Evolutionary conservation across 2,329 filamentous ascomycete species (phyloP).

Genomic region (Calonectria pauciramosa): DNA sequence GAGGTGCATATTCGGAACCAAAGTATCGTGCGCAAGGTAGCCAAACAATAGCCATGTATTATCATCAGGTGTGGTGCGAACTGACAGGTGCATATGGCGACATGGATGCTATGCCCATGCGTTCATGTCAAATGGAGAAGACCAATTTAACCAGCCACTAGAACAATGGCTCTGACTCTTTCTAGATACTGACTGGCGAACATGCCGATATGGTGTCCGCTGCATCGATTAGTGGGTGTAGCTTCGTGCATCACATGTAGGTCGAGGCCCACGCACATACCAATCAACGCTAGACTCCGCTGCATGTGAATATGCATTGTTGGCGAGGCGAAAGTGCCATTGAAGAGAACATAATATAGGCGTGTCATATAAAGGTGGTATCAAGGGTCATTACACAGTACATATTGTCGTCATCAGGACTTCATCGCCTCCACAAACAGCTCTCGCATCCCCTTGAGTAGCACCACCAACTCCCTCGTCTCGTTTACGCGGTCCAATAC

Average conservation of each 20-base stretch:
- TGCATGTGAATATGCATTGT: neutral
- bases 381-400: conserved; percentile 25
- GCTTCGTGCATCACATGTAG: neutral
- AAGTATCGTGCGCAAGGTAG: neutral
- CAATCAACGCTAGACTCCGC: neutral
- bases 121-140: neutral
- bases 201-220: neutral
- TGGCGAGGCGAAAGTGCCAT: neutral
- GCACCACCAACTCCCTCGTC: conserved; percentile 76
- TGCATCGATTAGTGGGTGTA: neutral
- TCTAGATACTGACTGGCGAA: neutral
- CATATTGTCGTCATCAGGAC: conserved; percentile 51
- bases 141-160: neutral
- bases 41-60: neutral
- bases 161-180: neutral
- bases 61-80: neutral
- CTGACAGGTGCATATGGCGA: neutral
- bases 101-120: neutral
- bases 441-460: conserved; percentile 87
- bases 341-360: neutral
- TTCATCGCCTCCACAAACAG: conserved; percentile 79
- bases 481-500: conserved; percentile 88
- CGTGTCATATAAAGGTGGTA: conserved; percentile 3
- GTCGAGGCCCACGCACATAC: neutral
- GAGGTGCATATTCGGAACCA: neutral